Conservation (phyloP, 179 eudicot genomes). For the Gypsophila paniculata region DNA sequence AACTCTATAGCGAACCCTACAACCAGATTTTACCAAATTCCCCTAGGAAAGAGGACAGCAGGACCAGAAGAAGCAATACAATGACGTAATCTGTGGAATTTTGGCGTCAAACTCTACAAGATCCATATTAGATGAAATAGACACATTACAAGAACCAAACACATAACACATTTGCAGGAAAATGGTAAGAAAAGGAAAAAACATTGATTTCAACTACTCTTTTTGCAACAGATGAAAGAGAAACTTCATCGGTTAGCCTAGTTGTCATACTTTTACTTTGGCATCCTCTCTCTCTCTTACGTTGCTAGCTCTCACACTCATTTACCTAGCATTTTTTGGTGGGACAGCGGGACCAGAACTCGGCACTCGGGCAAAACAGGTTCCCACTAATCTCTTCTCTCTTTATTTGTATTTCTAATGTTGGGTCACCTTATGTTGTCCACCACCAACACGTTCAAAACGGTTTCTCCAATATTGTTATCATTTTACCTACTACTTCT, state of each 20-base stretch:
- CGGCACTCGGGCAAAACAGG: no score
- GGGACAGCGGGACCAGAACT: no score
- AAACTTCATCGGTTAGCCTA: not conserved
- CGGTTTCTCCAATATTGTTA: no score
- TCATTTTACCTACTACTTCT: not conserved
- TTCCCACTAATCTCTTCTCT: no score
- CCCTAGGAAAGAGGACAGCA: no score
- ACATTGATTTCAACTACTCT: not conserved
- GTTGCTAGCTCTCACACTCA: no score
- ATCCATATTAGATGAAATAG: not conserved
- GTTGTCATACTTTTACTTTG: not conserved
- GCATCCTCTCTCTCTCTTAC: no score
- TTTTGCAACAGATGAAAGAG: not conserved
- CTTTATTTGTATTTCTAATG: no score
- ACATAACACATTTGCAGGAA: not conserved
- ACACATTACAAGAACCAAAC: slow-evolving; percentile 5
- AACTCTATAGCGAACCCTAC: not conserved
- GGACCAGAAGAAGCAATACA: not conserved
- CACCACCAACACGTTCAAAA: no score
- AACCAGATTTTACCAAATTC: not conserved
- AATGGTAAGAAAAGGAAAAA: not conserved
- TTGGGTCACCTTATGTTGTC: no score
- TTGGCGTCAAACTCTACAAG: not conserved
- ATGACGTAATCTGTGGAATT: not conserved
- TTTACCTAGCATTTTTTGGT: no score